Evolutionary conservation across 2,329 filamentous ascomycete species (phyloP), one percentile per base, ranked within the genome.

Genomic region (Penicillium sp.): DNA sequence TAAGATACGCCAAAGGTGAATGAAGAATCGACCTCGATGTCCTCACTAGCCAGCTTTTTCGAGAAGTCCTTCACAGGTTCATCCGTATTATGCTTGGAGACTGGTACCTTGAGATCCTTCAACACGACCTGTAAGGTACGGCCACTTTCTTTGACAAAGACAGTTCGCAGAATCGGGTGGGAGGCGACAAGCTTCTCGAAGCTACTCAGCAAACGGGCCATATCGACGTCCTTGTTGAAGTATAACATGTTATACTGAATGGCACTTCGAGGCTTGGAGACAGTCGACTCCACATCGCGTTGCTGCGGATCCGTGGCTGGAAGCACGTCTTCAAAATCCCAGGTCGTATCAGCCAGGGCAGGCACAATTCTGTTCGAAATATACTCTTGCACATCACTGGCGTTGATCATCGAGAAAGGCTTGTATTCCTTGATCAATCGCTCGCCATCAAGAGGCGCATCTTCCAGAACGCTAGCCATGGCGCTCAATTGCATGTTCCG

Each of bases 191-290:
- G 34, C 7, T 44, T 3, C 4, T 54, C 18, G 37, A 47, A 54
- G n/a, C 30, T 33, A 13, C 3, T n/a, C 7, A 51, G 4, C 2
- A 51, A 18, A 9, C 15, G 17, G 4, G 20, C 23, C 5, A 36
- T 34, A 32, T 49, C 41, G 27, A 52, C 17, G 8, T 37, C 41
- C 32, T 49, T 55, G 18, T 46, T 55, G 21, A 49, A 39, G 26
- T 52, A 49, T 18, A 55, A 24, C 49, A 55, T 52, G 34, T 46
- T 55, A 37, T 51, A 55, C 13, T 49, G 49, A 24, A 55, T 10
- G 26, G 52, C 49, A 36, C 48, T 52, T 12, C 49, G 45, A 20
- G 52, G 49, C n/a, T 21, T 27, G 23, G 33, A 49, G 26, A 51
- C 36, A 20, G 49, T 51, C 10, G 52, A 24, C 10, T 55, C 36